Evolutionary conservation across 257 asterid genomes (phyloP).

Genomic region (Przewalskia tangutica): DNA sequence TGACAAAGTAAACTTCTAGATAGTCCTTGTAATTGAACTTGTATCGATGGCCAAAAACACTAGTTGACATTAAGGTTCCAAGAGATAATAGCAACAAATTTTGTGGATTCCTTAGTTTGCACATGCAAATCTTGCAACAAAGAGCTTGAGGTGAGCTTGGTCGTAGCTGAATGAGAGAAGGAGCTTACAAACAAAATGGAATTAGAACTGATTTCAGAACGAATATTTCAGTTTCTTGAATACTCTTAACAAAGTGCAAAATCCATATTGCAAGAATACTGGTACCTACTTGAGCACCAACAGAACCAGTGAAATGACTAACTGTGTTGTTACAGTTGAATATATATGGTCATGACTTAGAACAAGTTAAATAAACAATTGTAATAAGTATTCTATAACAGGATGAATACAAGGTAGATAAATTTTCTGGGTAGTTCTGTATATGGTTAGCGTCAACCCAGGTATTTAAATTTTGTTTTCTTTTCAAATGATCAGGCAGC

Average conservation of each 20-base stretch:
- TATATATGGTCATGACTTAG: neutral
- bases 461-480: neutral
- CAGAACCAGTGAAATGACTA: neutral
- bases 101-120: neutral
- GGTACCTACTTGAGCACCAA: neutral
- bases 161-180: neutral
- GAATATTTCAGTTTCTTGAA: neutral
- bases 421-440: neutral
- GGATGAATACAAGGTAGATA: neutral
- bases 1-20: neutral
- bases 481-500: slow-evolving; percentile 60
- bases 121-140: neutral
- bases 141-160: neutral
- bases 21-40: neutral
- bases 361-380: neutral
- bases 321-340: neutral
- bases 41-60: neutral
- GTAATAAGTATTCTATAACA: neutral
- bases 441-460: neutral
- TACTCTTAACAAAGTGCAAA: neutral
- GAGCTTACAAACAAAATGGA: neutral
- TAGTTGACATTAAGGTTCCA: neutral
- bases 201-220: neutral
- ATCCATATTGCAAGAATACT: neutral
- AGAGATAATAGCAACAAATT: neutral